Evolutionary conservation across 257 asterid genomes (phyloP), one percentile per base, ranked within the genome.

Genomic region (Petrea volubilis): DNA sequence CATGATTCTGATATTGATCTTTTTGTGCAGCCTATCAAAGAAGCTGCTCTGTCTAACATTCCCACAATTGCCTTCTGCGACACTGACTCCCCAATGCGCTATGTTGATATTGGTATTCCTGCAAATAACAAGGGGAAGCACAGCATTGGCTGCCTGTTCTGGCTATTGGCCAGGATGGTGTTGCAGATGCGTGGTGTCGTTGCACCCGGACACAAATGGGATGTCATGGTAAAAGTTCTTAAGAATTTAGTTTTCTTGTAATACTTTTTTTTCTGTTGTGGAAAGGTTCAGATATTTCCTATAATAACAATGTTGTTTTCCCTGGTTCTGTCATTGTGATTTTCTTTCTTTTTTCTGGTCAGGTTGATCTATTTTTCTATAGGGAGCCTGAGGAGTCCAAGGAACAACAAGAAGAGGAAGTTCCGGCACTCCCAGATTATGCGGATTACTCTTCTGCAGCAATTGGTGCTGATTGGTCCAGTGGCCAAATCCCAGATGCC

Each of bases 281-380:
- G 55, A 47, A 18, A 12, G 12, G 2, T 12, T 38, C 11, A 2
- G 11, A n/a, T 17, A 17, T n/a, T 47, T 44, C 29, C 3, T 25
- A 4, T 36, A 41, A 38, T 0, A 9, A 0, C 6, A 11, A 17
- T 3, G 31, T 59, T 20, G 36, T 21, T 10, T 14, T 25, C 31
- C n/a, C 2, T 27, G 31, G 41, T 10, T 67, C 5, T 14, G 27
- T 38, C 9, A 23, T 28, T 18, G 12, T 36, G 28, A 18, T 6
- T 8, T 1, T 31, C 18, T 69, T 11, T 15, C 7, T 28, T 20
- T 1, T 6, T 50, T 31, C 20, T 68, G 62, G 73, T 9, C 75
- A 81, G 87, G 87, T 81, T 29, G 87, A 84, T 68, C 71, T 84
- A 20, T 82, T 82, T 38, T 81, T 81, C 83, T 81, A 78, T 41